phyloP scores from a whole-genome alignment of 805 yeast species.

The Lipomyces sp. region DNA sequence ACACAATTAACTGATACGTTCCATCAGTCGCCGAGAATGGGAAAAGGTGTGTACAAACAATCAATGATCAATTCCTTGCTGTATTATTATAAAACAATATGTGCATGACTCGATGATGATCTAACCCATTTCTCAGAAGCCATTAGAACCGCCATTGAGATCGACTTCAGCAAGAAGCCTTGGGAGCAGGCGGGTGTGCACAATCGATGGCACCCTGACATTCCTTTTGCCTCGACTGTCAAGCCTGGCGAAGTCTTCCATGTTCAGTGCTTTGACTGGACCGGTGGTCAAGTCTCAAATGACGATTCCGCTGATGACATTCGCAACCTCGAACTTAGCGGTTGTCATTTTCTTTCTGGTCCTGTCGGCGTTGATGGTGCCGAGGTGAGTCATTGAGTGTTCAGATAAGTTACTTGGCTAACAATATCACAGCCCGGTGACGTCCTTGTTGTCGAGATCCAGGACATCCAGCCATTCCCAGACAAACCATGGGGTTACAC shows the following conservation, averaged over 20 bases:
- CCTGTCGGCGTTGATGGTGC: slow-evolving; percentile 54
- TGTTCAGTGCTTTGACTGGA: slow-evolving; percentile 59
- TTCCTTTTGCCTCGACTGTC: slow-evolving; percentile 49
- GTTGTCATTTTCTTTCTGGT: slow-evolving; percentile 57
- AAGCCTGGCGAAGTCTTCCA: slow-evolving; percentile 51
- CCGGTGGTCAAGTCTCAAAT: slow-evolving; percentile 57
- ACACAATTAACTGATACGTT: not conserved
- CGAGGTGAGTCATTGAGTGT: slow-evolving; percentile 34
- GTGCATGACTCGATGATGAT: not conserved
- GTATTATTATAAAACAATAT: not conserved
- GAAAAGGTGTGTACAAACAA: not conserved
- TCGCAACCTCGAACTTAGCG: slow-evolving; percentile 51
- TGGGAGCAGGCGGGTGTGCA: slow-evolving; percentile 54
- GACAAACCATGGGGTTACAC: slow-evolving; percentile 60
- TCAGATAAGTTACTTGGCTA: not conserved
- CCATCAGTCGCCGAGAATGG: slow-evolving; percentile 10
- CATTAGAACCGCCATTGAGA: slow-evolving; percentile 49
- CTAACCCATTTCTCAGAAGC: slow-evolving; percentile 17
- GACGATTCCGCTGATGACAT: slow-evolving; percentile 56
- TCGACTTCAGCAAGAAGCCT: slow-evolving; percentile 53
- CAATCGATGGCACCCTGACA: slow-evolving; percentile 61
- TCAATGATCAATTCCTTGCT: not conserved
- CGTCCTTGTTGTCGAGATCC: slow-evolving; percentile 54
- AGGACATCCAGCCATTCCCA: slow-evolving; percentile 58
- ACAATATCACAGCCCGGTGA: slow-evolving; percentile 49